A percentile compares a stretch with the other conserved stretches of the same genome.
Evolutionary conservation across 768 basidiomycete species (phyloP).

Genomic region (Postia placenta): DNA sequence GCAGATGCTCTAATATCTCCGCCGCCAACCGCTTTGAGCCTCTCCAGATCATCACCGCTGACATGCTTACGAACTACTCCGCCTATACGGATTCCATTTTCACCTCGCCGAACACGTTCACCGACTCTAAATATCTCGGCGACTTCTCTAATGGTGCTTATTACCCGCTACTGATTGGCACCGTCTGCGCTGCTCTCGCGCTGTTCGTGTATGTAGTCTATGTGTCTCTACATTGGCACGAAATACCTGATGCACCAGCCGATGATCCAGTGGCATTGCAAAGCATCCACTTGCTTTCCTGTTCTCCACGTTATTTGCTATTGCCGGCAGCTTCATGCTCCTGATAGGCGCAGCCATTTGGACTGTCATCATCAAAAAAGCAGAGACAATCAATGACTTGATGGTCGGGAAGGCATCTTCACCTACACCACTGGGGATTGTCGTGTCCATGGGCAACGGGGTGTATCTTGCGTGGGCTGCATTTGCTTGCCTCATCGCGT

Average conservation of each 20-base stretch:
- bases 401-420: constrained; percentile 31
- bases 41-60: constrained; percentile 54
- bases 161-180: constrained; percentile 69
- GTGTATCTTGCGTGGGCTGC: constrained; percentile 71
- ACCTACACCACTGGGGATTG: constrained; percentile 51
- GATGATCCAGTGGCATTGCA: constrained; percentile 48
- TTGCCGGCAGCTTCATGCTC: constrained; percentile 54
- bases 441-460: constrained; percentile 54
- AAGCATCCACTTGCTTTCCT: constrained; percentile 64
- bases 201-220: constrained; percentile 49
- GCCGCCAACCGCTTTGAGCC: constrained; percentile 58
- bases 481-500: constrained; percentile 58
- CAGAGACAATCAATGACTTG: constrained; percentile 50
- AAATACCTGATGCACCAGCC: constrained; percentile 2
- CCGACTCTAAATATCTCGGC: constrained; percentile 56
- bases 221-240: constrained; percentile 4
- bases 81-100: constrained; percentile 45
- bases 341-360: constrained; percentile 70
- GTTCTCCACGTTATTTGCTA: constrained; percentile 55
- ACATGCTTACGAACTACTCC: constrained; percentile 64
- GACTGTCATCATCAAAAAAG: constrained; percentile 68
- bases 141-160: constrained; percentile 63
- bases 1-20: constrained; percentile 59
- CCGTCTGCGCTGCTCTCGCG: constrained; percentile 59
- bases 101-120: constrained; percentile 47